phyloP scores from a whole-genome alignment of 2,329 filamentous ascomycete species.

The Lecanicillium sp. region DNA sequence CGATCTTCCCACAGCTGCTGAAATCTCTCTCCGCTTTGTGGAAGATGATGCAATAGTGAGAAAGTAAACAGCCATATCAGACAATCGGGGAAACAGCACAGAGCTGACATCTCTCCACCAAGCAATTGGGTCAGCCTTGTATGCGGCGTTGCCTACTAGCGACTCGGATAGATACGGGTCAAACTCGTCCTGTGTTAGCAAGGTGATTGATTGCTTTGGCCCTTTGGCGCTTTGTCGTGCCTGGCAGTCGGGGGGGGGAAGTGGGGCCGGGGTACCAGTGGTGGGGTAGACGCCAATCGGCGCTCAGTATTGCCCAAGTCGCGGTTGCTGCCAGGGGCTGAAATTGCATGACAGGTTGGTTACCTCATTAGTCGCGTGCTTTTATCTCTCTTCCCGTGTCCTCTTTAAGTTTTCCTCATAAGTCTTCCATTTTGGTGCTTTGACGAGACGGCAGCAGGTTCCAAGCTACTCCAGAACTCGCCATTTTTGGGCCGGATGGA shows the following conservation, averaged over 20 bases:
- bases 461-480: too few relatives aligned
- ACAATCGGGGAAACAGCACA: neutral
- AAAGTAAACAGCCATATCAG: conserved; percentile 1
- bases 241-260: neutral
- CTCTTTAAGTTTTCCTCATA: too few relatives aligned
- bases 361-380: too few relatives aligned
- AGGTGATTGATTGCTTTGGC: neutral
- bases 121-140: conserved; percentile 1
- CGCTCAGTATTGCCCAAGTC: neutral
- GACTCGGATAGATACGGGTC: neutral
- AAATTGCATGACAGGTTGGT: neutral
- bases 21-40: neutral
- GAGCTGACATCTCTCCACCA: conserved; percentile 1
- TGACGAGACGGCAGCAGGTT: too few relatives aligned
- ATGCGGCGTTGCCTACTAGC: neutral
- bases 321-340: neutral
- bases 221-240: neutral
- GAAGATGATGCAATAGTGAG: conserved; percentile 1
- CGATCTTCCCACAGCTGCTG: neutral
- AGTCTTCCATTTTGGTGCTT: too few relatives aligned
- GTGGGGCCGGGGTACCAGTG: too few relatives aligned
- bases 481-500: too few relatives aligned
- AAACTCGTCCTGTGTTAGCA: neutral
- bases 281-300: neutral
- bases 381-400: too few relatives aligned